Conservation (phyloP, 495 filamentous ascomycete genomes). For the Aspergillus sclerotioniger region DNA sequence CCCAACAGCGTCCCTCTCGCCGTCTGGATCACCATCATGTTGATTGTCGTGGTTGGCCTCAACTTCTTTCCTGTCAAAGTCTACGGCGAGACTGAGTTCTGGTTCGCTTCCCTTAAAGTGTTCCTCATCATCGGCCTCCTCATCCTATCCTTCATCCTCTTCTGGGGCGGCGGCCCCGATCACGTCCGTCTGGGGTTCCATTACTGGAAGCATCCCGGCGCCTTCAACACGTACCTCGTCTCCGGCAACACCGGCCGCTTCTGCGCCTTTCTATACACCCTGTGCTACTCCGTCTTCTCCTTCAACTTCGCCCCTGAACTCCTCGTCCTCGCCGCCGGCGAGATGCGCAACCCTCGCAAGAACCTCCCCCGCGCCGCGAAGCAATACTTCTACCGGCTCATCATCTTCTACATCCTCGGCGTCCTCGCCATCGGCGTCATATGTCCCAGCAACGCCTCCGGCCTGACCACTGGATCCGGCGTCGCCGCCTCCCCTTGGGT, state of each 20-base stretch:
- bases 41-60: slow-evolving; percentile 17
- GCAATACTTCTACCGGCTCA: slow-evolving; percentile 75
- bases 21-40: slow-evolving; percentile 31
- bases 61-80: slow-evolving; percentile 58
- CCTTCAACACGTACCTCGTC: slow-evolving; percentile 45
- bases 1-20: slow-evolving; percentile 34
- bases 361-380: slow-evolving; percentile 72
- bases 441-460: slow-evolving; percentile 41
- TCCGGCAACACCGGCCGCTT: slow-evolving; percentile 25
- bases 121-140: slow-evolving; percentile 65
- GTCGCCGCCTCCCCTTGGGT: slow-evolving; percentile 52
- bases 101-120: slow-evolving; percentile 53
- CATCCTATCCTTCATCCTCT: slow-evolving; percentile 60
- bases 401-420: slow-evolving; percentile 72
- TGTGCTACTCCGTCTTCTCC: slow-evolving; percentile 51
- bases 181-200: slow-evolving; percentile 63
- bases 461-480: slow-evolving; percentile 47
- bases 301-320: slow-evolving; percentile 50
- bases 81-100: slow-evolving; percentile 60
- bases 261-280: slow-evolving; percentile 23
- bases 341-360: slow-evolving; percentile 62
- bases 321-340: slow-evolving; percentile 48
- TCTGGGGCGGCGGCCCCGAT: slow-evolving; percentile 58
- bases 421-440: slow-evolving; percentile 65
- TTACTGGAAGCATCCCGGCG: slow-evolving; percentile 65